Evolutionary conservation across 208 protist genomes (phyloP).

Genomic region (Leishmania turanica): DNA sequence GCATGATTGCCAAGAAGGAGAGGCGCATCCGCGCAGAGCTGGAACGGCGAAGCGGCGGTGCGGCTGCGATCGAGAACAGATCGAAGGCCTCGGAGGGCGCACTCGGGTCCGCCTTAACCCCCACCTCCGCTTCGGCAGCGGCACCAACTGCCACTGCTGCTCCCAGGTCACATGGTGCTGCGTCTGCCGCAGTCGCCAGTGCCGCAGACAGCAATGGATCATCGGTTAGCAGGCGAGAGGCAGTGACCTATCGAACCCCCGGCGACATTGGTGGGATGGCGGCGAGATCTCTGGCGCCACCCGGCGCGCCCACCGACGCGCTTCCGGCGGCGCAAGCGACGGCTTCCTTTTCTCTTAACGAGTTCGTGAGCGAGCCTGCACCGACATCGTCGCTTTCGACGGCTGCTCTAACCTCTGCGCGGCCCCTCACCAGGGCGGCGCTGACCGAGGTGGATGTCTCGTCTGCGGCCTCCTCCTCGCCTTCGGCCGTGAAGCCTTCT

Average conservation of each 20-base stretch:
- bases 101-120: background rate
- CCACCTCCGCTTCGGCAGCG: background rate
- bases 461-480: background rate
- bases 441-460: background rate
- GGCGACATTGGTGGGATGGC: constrained; percentile 38
- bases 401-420: background rate
- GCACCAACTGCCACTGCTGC: background rate
- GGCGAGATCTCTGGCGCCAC: background rate
- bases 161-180: background rate
- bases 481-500: background rate
- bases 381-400: background rate
- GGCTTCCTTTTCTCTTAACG: background rate
- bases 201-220: background rate
- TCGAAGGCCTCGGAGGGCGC: background rate
- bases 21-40: constrained; percentile 55
- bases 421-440: background rate
- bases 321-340: background rate
- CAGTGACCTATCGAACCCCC: constrained; percentile 23
- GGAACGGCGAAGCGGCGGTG: constrained; percentile 8
- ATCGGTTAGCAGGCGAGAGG: background rate
- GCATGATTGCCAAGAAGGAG: constrained; percentile 88
- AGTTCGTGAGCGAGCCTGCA: background rate
- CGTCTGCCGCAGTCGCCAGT: background rate
- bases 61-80: constrained; percentile 3
- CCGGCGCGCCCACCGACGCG: background rate